Evolutionary conservation across 2,329 filamentous ascomycete species (phyloP), one percentile per base, ranked within the genome.

Genomic region (Raffaelea albimanens): DNA sequence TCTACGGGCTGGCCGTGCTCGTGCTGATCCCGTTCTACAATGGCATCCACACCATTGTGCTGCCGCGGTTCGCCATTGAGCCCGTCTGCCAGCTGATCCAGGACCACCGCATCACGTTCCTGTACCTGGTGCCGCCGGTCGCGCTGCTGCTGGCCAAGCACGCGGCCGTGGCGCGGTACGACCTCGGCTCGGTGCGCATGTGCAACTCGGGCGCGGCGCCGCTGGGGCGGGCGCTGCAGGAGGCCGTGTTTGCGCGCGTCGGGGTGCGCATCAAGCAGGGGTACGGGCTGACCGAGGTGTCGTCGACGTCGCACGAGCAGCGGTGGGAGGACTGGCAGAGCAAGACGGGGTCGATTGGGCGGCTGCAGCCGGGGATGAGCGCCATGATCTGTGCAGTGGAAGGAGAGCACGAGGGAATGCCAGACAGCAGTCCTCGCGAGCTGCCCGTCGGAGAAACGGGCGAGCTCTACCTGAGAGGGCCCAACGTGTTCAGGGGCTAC

Each of bases 11-110:
- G 2, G 64, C 67, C 46, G 59, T 62, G n/a, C 72, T 71, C 50
- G 61, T 73, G 14, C 53, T 70, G 41, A 64, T 66, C 39, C 56
- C 59, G 1, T 41, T 39, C 23, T 57, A 62, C 11, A 59, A 67
- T 33, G 72, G 67, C 29, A 68, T 68, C 3, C 60, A 65, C 1
- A 66, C 75, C 2, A 82, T 77, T 65, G 83, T 78, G 50, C 89
- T 94, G 85, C 69, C 76, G 3, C 75, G 76, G 46, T 94, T 90
- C 61, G 81, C 90, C 59, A 87, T 91, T 49, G 56, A 81, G 49
- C 73, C 82, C 59, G 78, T 90, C 72, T 70, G 93, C 33, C 69
- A 77, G 48, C 73, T 82, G 56, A 74, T 87, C 19, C 70, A 87
- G 59, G 75, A 70, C 45, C 87, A 77, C 63, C 74, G 75, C 29